Conservation (phyloP, 2,329 filamentous ascomycete genomes). For the Fusarium oxysporum region DNA sequence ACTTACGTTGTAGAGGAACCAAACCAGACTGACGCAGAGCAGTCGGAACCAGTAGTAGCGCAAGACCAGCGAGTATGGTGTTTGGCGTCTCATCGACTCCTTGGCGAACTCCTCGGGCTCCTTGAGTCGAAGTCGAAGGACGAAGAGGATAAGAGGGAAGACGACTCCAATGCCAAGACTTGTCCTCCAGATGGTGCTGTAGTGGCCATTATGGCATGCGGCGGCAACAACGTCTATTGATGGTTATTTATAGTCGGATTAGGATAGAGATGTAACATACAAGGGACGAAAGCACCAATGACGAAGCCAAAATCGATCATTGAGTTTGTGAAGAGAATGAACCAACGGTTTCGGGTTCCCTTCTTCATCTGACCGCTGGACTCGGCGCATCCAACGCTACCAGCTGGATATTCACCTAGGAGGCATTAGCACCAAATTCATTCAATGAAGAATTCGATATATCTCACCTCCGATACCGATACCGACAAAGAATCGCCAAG, state of each 20-base stretch:
- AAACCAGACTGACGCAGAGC: conserved; percentile 77
- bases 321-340: conserved; percentile 88
- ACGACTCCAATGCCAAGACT: conserved; percentile 81
- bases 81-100: conserved; percentile 73
- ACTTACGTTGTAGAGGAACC: conserved; percentile 83
- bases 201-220: conserved; percentile 69
- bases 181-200: conserved; percentile 83
- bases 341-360: conserved; percentile 90
- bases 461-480: conserved; percentile 78
- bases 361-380: conserved; percentile 83
- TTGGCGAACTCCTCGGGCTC: conserved; percentile 83
- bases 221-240: conserved; percentile 62
- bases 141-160: conserved; percentile 78
- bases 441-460: rapidly evolving
- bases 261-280: conserved; percentile 29
- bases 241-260: neutral
- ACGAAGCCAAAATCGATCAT: conserved; percentile 90
- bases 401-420: conserved; percentile 77
- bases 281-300: conserved; percentile 80
- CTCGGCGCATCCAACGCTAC: conserved; percentile 86
- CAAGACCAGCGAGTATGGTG: conserved; percentile 66
- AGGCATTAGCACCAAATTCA: neutral
- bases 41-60: conserved; percentile 81
- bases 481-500: conserved; percentile 85
- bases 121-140: conserved; percentile 77